Evolutionary conservation across 768 basidiomycete species (phyloP), one percentile per base, ranked within the genome.

Genomic region (Termitomyces sp.): DNA sequence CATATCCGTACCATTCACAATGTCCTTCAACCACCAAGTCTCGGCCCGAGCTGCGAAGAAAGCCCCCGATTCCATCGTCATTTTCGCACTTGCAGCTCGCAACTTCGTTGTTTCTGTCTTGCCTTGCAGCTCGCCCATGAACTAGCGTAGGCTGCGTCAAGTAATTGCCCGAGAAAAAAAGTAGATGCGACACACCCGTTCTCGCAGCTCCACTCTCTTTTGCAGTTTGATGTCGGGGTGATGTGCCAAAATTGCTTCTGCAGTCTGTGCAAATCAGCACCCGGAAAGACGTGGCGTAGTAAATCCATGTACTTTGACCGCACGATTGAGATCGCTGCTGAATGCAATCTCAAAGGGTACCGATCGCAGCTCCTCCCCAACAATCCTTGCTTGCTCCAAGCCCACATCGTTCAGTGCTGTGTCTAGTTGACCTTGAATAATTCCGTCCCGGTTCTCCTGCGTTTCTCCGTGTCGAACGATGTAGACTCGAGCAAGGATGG

Each of bases 381-480:
- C 80, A 54, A 77, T 70, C 55, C 67, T 65, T 22, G 87, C 87
- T 69, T 93, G 90, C 53, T 73, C 72, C 47, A 77, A 54, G 14
- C 91, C 91, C 4, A 69, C 71, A 16, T 76, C 80, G 63, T 92
- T 92, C 65, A 93, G 76, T 40, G 69, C 61, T 7, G 85, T 86
- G 71, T 93, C 87, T 55, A 83, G 64, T 9, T 93, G 91, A 40
- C 91, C 91, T 75, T 93, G 91, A 45, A 90, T 80, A 56, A 88
- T 82, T 26, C 76, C 74, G 6, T 73, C 70, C 53, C 76, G 72
- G 70, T 92, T 92, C 65, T 80, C 85, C 42, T 84, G 79, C 26
- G 91, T 93, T 75, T 93, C 89, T 20, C 89, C 91, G 63, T 93
- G 91, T 43, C 91, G 84, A 49, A 91, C 79, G 60, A 91, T 72